phyloP scores from a whole-genome alignment of 768 basidiomycete genomes.

The Rhodotorula diobovata region DNA sequence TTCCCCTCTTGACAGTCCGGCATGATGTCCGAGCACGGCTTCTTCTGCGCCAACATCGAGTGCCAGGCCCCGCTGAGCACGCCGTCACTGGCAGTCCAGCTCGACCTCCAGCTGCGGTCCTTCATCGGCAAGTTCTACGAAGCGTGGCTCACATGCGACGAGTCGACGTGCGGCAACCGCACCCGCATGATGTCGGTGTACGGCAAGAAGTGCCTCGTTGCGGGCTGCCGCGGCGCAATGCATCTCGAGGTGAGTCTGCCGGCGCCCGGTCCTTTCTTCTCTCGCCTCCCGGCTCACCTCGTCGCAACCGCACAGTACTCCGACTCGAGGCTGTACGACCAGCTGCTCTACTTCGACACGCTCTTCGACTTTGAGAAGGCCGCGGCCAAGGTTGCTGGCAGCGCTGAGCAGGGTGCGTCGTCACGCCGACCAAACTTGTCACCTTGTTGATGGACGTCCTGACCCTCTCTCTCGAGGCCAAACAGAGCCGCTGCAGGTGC shows the following conservation, averaged over 20 bases:
- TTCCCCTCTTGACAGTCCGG: constrained; percentile 55
- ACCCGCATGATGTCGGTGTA: constrained; percentile 95
- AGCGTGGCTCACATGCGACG: constrained; percentile 81
- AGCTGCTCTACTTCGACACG: constrained; percentile 73
- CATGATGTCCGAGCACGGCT: constrained; percentile 62
- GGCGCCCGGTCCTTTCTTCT: background rate
- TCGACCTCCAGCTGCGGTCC: constrained; percentile 77
- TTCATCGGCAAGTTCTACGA: constrained; percentile 80
- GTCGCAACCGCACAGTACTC: constrained; percentile 66
- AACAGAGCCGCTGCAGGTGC: constrained; percentile 58
- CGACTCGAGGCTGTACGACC: constrained; percentile 79
- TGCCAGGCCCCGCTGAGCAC: constrained; percentile 58
- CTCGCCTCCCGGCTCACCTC: too few species aligned
- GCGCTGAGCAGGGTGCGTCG: constrained; percentile 23
- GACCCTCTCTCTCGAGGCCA: background rate
- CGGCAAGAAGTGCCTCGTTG: constrained; percentile 70
- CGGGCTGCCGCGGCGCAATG: constrained; percentile 65
- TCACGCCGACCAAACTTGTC: background rate
- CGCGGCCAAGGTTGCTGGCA: constrained; percentile 43
- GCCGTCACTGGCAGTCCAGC: constrained; percentile 71
- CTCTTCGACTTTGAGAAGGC: constrained; percentile 68
- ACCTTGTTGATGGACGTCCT: background rate
- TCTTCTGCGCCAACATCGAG: constrained; percentile 57
- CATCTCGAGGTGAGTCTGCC: constrained; percentile 64
- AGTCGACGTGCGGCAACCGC: constrained; percentile 71